Conservation (phyloP, 2,329 filamentous ascomycete species). For the Stachybotrys chartarum region DNA sequence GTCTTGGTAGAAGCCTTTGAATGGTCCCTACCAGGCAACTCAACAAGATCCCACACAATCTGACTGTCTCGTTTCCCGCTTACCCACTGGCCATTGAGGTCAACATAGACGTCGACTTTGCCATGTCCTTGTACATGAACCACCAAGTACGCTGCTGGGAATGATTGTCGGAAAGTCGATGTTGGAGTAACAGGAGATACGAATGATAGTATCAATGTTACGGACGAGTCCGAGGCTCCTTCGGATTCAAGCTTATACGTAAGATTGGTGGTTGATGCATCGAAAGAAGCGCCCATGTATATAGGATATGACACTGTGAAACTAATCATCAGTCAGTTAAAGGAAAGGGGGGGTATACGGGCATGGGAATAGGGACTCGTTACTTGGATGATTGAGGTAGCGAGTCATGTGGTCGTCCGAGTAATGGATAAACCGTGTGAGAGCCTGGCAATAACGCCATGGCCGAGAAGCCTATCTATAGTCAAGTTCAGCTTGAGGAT, state of each 20-base stretch:
- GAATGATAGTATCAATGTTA: conserved; percentile 43
- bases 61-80: conserved; percentile 64
- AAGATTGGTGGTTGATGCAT: conserved; percentile 42
- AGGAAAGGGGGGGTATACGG: neutral
- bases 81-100: conserved; percentile 73
- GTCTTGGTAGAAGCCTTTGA: conserved; percentile 47
- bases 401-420: conserved; percentile 46
- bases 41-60: conserved; percentile 61
- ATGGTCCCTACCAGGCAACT: conserved; percentile 3
- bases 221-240: conserved; percentile 13
- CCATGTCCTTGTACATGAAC: conserved; percentile 61
- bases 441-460: conserved; percentile 38
- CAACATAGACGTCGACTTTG: conserved; percentile 57
- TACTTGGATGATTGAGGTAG: conserved; percentile 20
- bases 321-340: conserved; percentile 4
- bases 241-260: conserved; percentile 33
- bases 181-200: conserved; percentile 75
- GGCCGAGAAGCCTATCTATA: conserved; percentile 40
- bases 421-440: conserved; percentile 38
- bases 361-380: neutral
- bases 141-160: conserved; percentile 75
- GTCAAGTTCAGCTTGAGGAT: neutral
- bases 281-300: conserved; percentile 38
- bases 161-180: conserved; percentile 70
- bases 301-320: conserved; percentile 34